Evolutionary conservation across 805 yeast genomes (phyloP).

Genomic region (Cyberlindnera amylophila): DNA sequence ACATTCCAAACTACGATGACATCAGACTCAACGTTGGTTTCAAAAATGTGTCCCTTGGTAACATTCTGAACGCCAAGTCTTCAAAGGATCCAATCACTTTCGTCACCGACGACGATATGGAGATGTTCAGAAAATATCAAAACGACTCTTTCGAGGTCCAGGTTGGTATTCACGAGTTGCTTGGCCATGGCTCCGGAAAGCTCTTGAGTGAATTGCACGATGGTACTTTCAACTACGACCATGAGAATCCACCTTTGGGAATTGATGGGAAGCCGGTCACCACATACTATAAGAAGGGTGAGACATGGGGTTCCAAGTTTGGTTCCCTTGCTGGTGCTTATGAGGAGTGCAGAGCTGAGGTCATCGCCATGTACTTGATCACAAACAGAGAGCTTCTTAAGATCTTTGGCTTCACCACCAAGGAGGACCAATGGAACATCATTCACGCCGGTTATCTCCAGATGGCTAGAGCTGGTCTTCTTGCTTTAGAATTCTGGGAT

Average conservation of each 20-base stretch:
- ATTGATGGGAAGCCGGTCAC: conserved; percentile 56
- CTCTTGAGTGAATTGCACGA: conserved; percentile 57
- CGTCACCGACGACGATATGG: conserved; percentile 48
- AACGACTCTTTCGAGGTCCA: conserved; percentile 87
- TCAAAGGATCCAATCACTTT: conserved; percentile 68
- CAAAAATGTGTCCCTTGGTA: conserved; percentile 86
- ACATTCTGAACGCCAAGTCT: conserved; percentile 73
- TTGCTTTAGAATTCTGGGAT: conserved; percentile 85
- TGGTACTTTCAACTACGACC: conserved; percentile 71
- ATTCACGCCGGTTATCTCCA: conserved; percentile 65
- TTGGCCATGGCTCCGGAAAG: conserved; percentile 92
- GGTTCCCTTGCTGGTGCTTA: conserved; percentile 81
- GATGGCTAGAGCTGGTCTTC: conserved; percentile 86
- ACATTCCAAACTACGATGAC: conserved; percentile 89
- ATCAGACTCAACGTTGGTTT: conserved; percentile 80
- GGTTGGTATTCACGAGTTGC: conserved; percentile 87
- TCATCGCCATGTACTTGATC: conserved; percentile 78
- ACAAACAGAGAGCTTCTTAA: conserved; percentile 63
- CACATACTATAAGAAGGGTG: conserved; percentile 73
- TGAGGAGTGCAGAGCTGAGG: conserved; percentile 92
- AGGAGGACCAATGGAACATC: conserved; percentile 59
- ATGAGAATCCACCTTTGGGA: conserved; percentile 55
- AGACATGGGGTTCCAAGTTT: conserved; percentile 88
- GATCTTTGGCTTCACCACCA: conserved; percentile 63
- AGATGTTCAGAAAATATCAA: conserved; percentile 62